These are phyloP conservation scores for Aspergillus tanneri DNA, from an alignment of 2,329 filamentous ascomycete species.

Conservation along the genomic window DNA sequence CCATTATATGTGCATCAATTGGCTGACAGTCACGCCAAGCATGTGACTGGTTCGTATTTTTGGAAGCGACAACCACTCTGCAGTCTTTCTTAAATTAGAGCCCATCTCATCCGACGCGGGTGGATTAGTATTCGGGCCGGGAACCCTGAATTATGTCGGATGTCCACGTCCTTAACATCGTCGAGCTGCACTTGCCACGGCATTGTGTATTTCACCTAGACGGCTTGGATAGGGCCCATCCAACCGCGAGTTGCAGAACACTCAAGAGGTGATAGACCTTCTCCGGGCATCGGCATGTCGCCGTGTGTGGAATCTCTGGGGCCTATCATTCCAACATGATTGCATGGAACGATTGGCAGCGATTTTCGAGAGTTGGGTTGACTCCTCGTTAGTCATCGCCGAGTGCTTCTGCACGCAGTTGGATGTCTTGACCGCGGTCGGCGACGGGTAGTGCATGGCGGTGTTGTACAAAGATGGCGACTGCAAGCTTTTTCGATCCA, in stretches of 20 bases:
- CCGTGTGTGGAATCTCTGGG: conserved; percentile 21
- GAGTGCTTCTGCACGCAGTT: conserved; percentile 34
- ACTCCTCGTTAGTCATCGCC: conserved; percentile 37
- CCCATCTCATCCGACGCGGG: no score
- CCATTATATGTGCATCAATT: background rate
- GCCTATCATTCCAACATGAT: conserved; percentile 18
- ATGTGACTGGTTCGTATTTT: background rate
- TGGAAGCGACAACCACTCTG: background rate
- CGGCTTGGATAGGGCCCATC: conserved; percentile 1
- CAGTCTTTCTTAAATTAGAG: background rate
- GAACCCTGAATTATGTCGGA: background rate
- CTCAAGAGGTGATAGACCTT: conserved; percentile 25
- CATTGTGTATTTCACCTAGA: background rate
- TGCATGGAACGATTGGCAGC: conserved; percentile 21
- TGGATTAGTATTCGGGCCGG: no score
- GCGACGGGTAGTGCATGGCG: conserved; percentile 21
- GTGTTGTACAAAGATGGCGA: conserved; percentile 20
- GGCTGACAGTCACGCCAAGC: conserved; percentile 2
- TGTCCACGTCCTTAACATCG: background rate
- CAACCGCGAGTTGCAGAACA: background rate
- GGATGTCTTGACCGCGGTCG: conserved; percentile 30
- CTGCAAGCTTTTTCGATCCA: conserved; percentile 24
- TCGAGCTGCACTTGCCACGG: background rate
- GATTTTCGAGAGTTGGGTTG: conserved; percentile 21
- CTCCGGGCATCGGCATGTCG: conserved; percentile 21